A percentile compares a stretch with the other conserved stretches of the same genome.
phyloP scores from a whole-genome alignment of 2,329 filamentous ascomycete species.

The Cladophialophora exuberans region DNA sequence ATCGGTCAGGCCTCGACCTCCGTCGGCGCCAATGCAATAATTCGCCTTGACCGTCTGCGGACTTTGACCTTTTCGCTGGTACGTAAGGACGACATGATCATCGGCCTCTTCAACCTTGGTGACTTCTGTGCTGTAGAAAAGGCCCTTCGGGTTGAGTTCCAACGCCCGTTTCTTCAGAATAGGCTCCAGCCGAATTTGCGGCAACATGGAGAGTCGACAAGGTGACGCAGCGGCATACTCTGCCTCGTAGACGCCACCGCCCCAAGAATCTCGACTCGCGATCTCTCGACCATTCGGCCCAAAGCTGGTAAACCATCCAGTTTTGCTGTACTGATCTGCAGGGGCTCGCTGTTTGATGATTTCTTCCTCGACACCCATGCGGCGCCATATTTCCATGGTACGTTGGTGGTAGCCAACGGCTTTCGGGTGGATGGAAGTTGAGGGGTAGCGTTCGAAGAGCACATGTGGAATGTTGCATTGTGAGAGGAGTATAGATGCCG shows the following conservation, averaged over 20 bases:
- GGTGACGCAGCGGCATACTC: conserved; percentile 36
- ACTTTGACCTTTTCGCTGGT: conserved; percentile 17
- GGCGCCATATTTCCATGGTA: conserved; percentile 34
- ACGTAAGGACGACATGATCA: conserved; percentile 33
- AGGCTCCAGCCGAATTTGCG: conserved; percentile 44
- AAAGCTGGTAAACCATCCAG: conserved; percentile 40
- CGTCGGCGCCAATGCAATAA: conserved; percentile 41
- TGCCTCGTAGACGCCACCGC: conserved; percentile 33
- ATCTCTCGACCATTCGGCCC: conserved; percentile 38
- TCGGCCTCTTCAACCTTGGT: conserved; percentile 30
- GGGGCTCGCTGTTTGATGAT: conserved; percentile 32
- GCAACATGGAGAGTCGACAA: conserved; percentile 37
- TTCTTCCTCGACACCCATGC: conserved; percentile 39
- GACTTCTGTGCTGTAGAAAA: conserved; percentile 38
- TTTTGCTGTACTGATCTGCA: conserved; percentile 33
- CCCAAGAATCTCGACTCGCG: conserved; percentile 37
- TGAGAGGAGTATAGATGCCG: conserved; percentile 39
- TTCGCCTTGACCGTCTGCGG: conserved; percentile 28
- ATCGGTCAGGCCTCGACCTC: conserved; percentile 38
- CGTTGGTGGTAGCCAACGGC: conserved; percentile 40
- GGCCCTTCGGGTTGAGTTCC: conserved; percentile 37
- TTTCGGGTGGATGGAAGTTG: conserved; percentile 41
- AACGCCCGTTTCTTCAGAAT: conserved; percentile 37
- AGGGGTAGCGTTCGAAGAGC: conserved; percentile 38
- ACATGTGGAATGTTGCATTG: conserved; percentile 35